Conservation (phyloP, 139 green algal species). For the Tetraselmis chui region DNA sequence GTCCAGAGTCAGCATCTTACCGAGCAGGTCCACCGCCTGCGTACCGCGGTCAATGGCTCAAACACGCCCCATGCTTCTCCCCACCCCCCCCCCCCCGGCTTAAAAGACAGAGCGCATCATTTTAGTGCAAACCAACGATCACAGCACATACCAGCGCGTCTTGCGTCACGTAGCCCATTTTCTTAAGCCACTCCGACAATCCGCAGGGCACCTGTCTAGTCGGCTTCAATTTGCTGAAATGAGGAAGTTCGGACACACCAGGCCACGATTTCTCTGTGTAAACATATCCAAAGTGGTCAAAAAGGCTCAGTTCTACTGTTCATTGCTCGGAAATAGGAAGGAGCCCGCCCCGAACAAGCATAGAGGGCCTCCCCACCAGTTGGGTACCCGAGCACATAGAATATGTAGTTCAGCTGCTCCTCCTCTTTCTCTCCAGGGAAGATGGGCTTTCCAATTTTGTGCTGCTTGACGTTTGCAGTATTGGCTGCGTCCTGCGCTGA, state of each 20-base stretch:
- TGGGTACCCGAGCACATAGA: background rate
- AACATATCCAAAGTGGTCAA: too few species aligned
- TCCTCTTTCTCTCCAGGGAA: slow-evolving; percentile 6
- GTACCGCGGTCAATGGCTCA: background rate
- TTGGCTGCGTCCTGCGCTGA: background rate
- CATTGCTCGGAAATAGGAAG: too few species aligned
- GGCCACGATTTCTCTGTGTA: slow-evolving; percentile 38
- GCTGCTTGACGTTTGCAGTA: background rate
- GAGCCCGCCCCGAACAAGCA: too few species aligned
- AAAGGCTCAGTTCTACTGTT: too few species aligned
- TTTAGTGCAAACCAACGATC: too few species aligned
- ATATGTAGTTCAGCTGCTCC: slow-evolving; percentile 13
- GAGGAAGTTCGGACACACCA: slow-evolving; percentile 23
- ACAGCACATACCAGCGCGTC: background rate
- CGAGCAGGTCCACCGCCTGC: slow-evolving; percentile 54
- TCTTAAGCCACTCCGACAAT: background rate
- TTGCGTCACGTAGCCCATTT: background rate
- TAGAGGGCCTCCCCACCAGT: background rate
- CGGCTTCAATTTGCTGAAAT: background rate
- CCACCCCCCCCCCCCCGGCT: too few species aligned
- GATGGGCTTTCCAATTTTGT: slow-evolving; percentile 5
- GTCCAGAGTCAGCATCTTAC: slow-evolving; percentile 61
- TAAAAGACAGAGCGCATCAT: too few species aligned
- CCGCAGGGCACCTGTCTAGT: background rate
- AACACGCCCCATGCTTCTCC: too few species aligned